Conservation (phyloP, 2,329 filamentous ascomycete genomes). For the Aspergillus intermedius region DNA sequence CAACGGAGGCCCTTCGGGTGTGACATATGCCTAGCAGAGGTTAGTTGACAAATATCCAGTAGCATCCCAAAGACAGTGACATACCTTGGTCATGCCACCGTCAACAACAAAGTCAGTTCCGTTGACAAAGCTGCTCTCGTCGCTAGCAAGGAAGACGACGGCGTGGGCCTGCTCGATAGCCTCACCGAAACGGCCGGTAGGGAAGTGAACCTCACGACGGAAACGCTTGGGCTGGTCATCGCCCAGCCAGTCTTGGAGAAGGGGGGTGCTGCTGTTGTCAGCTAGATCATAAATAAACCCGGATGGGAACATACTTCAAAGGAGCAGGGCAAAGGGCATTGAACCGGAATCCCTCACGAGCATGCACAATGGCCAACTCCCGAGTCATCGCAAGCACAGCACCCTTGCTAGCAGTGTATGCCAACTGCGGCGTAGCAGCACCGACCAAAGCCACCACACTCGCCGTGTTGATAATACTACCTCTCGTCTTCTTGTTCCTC, state of each 20-base stretch:
- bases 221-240: conserved; percentile 75
- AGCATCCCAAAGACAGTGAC: background rate
- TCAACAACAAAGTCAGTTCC: conserved; percentile 91
- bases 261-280: conserved; percentile 56
- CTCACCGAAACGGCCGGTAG: conserved; percentile 80
- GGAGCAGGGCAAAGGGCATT: conserved; percentile 87
- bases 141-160: conserved; percentile 78
- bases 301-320: conserved; percentile 54
- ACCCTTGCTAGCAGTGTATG: conserved; percentile 91
- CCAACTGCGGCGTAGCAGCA: conserved; percentile 78
- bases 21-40: conserved; percentile 60
- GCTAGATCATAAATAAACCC: too few relatives aligned
- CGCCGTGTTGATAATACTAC: conserved; percentile 86
- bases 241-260: conserved; percentile 89
- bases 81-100: conserved; percentile 72
- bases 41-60: background rate
- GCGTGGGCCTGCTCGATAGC: conserved; percentile 90
- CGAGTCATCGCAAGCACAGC: conserved; percentile 85
- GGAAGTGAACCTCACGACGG: conserved; percentile 84
- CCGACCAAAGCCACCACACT: conserved; percentile 83
- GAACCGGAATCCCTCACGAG: conserved; percentile 81
- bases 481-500: conserved; percentile 68
- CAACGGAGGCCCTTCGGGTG: conserved; percentile 52
- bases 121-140: conserved; percentile 85
- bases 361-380: conserved; percentile 87